Evolutionary conservation across 202 grass and related monocot species (phyloP).

Genomic region (Panicum virgatum): DNA sequence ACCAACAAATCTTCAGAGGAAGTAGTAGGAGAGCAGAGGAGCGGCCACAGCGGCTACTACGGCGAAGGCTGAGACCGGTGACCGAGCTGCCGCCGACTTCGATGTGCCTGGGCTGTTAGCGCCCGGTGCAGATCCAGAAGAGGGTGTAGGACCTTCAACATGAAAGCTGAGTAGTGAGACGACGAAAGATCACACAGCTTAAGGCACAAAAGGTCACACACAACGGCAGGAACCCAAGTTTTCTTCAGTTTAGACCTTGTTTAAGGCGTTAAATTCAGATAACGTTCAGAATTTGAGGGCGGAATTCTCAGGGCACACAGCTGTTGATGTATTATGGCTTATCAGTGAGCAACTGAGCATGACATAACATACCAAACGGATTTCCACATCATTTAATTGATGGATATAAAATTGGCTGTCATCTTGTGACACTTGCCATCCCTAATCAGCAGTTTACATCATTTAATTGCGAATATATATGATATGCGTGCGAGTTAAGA

Average conservation of each 20-base stretch:
- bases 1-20: conserved; percentile 19
- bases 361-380: neutral
- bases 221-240: neutral
- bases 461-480: too few relatives aligned
- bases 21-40: conserved; percentile 33
- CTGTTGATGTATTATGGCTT: too few relatives aligned
- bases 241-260: neutral
- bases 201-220: neutral
- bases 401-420: too few relatives aligned
- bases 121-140: conserved; percentile 31
- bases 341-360: neutral
- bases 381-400: too few relatives aligned
- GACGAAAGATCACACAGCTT: neutral
- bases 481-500: neutral
- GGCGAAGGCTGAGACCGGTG: neutral
- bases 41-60: neutral
- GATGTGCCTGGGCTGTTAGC: conserved; percentile 5
- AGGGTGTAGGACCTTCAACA: conserved; percentile 40
- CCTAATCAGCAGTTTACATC: too few relatives aligned
- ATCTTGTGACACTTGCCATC: too few relatives aligned
- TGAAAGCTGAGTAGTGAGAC: neutral
- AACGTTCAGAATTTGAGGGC: neutral
- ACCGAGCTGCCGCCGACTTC: conserved; percentile 17
- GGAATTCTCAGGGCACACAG: neutral
- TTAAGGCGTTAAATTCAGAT: neutral